phyloP scores from a whole-genome alignment of 2,329 filamentous ascomycete genomes.

The Alternaria longipes region DNA sequence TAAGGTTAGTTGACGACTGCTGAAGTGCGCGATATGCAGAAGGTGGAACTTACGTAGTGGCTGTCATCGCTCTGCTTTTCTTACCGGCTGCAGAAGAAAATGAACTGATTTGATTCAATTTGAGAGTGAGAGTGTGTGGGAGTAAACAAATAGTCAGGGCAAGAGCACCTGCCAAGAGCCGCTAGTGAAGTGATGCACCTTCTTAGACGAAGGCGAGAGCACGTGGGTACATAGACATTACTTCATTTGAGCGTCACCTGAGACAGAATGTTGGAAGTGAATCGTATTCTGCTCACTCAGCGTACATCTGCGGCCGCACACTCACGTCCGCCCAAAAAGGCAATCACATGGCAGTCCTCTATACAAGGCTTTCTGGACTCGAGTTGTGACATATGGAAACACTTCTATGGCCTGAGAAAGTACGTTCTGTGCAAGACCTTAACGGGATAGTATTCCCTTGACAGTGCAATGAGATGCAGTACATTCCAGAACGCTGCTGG shows the following conservation, averaged over 20 bases:
- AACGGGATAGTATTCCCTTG: neutral
- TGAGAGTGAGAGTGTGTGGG: neutral
- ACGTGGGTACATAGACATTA: accelerated
- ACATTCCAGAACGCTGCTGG: neutral
- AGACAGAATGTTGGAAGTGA: neutral
- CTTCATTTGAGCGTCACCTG: no score
- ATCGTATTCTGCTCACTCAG: neutral
- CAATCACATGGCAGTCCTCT: neutral
- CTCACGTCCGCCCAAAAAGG: neutral
- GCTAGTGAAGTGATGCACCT: neutral
- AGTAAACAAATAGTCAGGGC: neutral
- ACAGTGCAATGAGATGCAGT: neutral
- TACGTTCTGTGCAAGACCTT: neutral
- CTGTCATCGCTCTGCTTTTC: neutral
- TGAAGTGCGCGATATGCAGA: neutral
- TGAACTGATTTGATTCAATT: neutral
- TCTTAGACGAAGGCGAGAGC: neutral
- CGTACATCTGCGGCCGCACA: neutral
- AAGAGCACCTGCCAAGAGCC: slow-evolving; percentile 1
- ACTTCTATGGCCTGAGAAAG: neutral
- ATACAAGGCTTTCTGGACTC: neutral
- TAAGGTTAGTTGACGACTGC: neutral
- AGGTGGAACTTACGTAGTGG: neutral
- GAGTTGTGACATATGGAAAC: accelerated
- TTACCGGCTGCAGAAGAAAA: accelerated